A percentile compares a stretch with the other conserved stretches of the same genome.
Evolutionary conservation across 2,329 filamentous ascomycete genomes (phyloP).

Genomic region (Stachybotrys echinatus): DNA sequence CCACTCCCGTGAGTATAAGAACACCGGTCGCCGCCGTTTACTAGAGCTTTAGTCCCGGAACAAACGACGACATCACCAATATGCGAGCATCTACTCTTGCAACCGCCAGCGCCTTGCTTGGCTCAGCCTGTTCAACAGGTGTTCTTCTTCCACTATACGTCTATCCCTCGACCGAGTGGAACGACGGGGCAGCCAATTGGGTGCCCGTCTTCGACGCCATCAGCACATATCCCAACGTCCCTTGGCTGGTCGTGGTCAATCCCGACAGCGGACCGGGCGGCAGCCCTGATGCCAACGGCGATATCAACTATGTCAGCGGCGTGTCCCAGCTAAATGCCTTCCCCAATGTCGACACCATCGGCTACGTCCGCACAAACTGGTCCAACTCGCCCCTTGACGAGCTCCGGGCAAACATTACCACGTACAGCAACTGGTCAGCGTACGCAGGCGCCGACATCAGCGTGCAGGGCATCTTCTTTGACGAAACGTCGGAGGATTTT

Average conservation of each 20-base stretch:
- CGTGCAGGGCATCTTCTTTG: slow-evolving; percentile 16
- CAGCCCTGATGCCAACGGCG: slow-evolving; percentile 10
- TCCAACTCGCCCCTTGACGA: slow-evolving; percentile 8
- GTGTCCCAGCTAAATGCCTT: slow-evolving; percentile 13
- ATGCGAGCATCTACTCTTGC: neutral
- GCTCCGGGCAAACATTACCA: slow-evolving; percentile 14
- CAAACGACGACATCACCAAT: no score
- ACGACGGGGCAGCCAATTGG: slow-evolving; percentile 16
- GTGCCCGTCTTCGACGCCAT: slow-evolving; percentile 11
- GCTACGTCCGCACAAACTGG: slow-evolving; percentile 17
- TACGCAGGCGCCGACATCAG: slow-evolving; percentile 9
- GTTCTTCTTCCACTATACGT: slow-evolving; percentile 15
- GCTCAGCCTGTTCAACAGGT: slow-evolving; percentile 7
- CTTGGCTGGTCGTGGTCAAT: slow-evolving; percentile 14
- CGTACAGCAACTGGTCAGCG: slow-evolving; percentile 10
- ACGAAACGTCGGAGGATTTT: slow-evolving; percentile 9
- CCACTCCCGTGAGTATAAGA: no score
- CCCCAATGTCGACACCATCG: slow-evolving; percentile 13
- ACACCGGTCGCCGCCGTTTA: no score
- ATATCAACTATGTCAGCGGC: slow-evolving; percentile 14
- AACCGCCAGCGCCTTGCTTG: neutral
- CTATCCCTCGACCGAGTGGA: slow-evolving; percentile 11
- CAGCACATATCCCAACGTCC: slow-evolving; percentile 3
- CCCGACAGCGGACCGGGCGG: slow-evolving; percentile 13
- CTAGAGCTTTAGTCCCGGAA: no score